Evolutionary conservation across 148 eudicot genomes (phyloP).

Genomic region (Euryodendron excelsum): DNA sequence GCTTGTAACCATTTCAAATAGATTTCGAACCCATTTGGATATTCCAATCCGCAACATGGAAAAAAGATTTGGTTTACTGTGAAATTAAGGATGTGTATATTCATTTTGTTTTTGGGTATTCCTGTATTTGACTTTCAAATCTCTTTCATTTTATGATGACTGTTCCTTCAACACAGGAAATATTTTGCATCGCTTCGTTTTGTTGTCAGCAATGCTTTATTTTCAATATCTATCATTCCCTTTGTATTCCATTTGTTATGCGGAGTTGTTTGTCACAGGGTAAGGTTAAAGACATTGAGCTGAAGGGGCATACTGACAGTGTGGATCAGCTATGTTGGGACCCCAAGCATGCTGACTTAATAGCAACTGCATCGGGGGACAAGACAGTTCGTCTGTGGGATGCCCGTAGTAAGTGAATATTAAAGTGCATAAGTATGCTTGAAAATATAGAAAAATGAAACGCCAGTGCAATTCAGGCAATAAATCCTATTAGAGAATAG

Average conservation of each 20-base stretch:
- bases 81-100: not conserved
- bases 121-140: not conserved
- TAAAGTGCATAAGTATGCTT: not conserved
- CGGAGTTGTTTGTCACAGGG: slow-evolving; percentile 44
- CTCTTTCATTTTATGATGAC: not conserved
- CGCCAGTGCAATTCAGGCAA: not conserved
- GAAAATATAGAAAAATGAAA: not conserved
- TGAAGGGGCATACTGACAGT: slow-evolving; percentile 96
- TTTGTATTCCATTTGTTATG: not conserved
- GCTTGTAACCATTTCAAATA: not conserved
- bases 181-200: not conserved
- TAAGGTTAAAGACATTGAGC: slow-evolving; percentile 86
- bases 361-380: slow-evolving; percentile 98
- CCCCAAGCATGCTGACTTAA: slow-evolving; percentile 85
- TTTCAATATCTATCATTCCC: not conserved
- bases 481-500: not conserved
- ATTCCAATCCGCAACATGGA: not conserved
- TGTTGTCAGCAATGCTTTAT: not conserved
- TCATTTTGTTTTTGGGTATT: not conserved
- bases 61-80: not conserved
- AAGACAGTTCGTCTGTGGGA: slow-evolving; percentile 98
- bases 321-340: slow-evolving; percentile 99
- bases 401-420: slow-evolving; percentile 79
- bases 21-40: not conserved
- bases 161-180: not conserved